Evolutionary conservation across 257 asterid species (phyloP).

Genomic region (Fraxinus pennsylvanica): DNA sequence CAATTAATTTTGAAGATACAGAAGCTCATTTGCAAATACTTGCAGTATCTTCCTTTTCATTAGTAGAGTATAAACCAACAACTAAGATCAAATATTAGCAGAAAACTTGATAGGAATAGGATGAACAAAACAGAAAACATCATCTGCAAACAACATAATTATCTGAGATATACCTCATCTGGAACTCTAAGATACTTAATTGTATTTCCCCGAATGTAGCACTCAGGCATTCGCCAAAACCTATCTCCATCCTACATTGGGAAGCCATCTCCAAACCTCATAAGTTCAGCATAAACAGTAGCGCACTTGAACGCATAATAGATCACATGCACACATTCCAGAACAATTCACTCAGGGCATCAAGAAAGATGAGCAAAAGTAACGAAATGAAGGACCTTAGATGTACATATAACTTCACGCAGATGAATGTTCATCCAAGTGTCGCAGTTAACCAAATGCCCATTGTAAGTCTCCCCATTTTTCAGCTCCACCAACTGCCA

Average conservation of each 20-base stretch:
- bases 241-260: conserved; percentile 87
- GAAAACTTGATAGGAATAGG: not conserved
- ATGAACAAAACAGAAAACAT: not conserved
- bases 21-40: not conserved
- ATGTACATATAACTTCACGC: conserved; percentile 96
- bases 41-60: conserved; percentile 8
- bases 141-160: not conserved
- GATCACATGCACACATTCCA: not conserved
- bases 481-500: conserved; percentile 88
- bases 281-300: conserved; percentile 12
- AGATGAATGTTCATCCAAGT: conserved; percentile 99
- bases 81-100: not conserved
- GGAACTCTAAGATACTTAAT: conserved; percentile 88
- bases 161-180: conserved; percentile 67
- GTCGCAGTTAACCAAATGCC: conserved; percentile 93
- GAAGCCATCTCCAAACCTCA: conserved; percentile 11
- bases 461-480: conserved; percentile 96
- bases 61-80: not conserved
- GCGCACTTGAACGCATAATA: not conserved
- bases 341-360: not conserved
- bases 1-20: not conserved
- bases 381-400: conserved; percentile 56
- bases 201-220: conserved; percentile 75
- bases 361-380: not conserved
- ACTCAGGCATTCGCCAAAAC: conserved; percentile 98